Base-by-base conservation (phyloP, 352 stramenopile species). In the Globisporangium uncinulatum region DNA sequence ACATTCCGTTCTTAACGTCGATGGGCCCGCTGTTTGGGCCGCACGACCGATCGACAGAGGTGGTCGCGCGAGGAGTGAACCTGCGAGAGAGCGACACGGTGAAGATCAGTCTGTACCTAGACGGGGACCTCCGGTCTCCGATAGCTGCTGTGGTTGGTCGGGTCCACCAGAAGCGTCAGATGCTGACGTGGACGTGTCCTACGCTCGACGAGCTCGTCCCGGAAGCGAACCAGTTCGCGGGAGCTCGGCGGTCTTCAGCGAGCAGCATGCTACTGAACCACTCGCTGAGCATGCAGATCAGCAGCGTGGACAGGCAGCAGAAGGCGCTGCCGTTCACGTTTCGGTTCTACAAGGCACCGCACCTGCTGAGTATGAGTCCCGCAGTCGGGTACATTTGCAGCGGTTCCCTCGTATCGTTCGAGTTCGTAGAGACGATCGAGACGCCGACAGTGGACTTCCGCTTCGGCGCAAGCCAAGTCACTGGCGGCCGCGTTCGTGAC, bases 381-480 rank as follows among this genome's bases (percentile, higher is more conserved):
- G 62, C 59, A 0, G 62, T 82, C 0, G 80, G 78, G 2, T 90
- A 88, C 52, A 73, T 86, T 3, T 86, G 76, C 51, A 80, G 74
- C 24, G 78, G 78, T 5, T 84, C 77, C 1, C 42, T 88, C 15
- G 60, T 90, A 10, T 83, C 72, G 19, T 90, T 90, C 34, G 71
- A 88, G 50, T 90, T 88, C 52, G 58, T 62, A 1, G 74, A 83
- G 52, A 24, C 53, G 0, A 85, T 90, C 36, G 74, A 76, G 36
- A 86, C 76, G 2, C 61, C 73, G 6, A 88, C 67, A 0, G 71
- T 90, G 3, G 69, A 86, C 47, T 83, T 90, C 41, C 72, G 78
- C 6, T 90, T 90, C 52, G 78, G 76, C 4, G 55, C 57, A 0
- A 73, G 56, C 39, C 58, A 70, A 24, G 60, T 56, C 21, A 77